Evolutionary conservation across 768 basidiomycete genomes (phyloP), one percentile per base, ranked within the genome.

Genomic region (Amylocystis lapponica): DNA sequence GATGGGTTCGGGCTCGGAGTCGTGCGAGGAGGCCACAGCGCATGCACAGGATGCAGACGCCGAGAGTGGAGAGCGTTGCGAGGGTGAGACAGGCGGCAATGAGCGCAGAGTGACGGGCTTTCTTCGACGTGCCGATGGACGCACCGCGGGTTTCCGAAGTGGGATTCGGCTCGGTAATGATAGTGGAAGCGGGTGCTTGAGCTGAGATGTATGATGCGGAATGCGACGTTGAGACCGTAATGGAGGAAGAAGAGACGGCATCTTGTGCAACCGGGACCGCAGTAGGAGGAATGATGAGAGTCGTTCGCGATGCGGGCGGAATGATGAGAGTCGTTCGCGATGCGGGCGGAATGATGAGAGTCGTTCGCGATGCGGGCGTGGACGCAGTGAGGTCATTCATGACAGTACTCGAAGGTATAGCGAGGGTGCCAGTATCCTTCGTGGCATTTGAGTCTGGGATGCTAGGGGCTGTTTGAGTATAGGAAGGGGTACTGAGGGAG

Each of bases 51-150:
- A 49, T 30, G 23, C 43, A 29, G 4, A 47, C 31, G 3, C 44
- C 49, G 16, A 54, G 44, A 16, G 43, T 41, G 4, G 41, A 36
- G 32, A 54, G 47, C 1, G 41, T 46, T 13, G 42, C 47, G 12
- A 54, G 37, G 23, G 45, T 48, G 10, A 54, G 39, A n/a, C 50
- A 39, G 9, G 47, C 49, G 2, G 53, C 53, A n/a, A 54, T 32
- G 12, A 51, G 34, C 6, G 47, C 33, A 13, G 45, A 39, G 21
- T 33, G 35, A n/a, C 49, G 47, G 1, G 47, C 38, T 4, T 42
- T 41, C 31, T 46, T 31, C 8, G 45, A 46, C 2, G 32, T 37
- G 2, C 45, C 43, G 16, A 19, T 37, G 14, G 49, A 41, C 10
- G 37, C 13, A 4, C 33, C 13, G 13, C 45, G 41, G 2, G 43